Conservation (phyloP, 1,284 basidiomycete species). For the Apiotrichum laibachii region DNA sequence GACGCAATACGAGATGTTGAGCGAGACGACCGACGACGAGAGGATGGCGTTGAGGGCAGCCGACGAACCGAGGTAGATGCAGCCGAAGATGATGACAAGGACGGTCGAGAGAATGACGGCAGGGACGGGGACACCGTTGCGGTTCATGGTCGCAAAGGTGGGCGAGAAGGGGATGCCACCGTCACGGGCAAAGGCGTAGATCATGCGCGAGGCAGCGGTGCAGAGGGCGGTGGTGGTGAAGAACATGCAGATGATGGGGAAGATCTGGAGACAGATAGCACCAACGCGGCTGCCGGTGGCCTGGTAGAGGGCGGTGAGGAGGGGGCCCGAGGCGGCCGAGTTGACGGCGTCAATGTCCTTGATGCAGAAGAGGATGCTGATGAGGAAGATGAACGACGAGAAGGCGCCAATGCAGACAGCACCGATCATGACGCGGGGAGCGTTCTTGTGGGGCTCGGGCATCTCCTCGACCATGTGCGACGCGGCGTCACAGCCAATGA, state of each 20-base stretch:
- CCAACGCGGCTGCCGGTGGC: conserved; percentile 28
- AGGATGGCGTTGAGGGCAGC: conserved; percentile 54
- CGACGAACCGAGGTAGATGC: conserved; percentile 54
- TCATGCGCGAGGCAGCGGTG: conserved; percentile 25
- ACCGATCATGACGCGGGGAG: conserved; percentile 42
- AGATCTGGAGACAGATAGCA: conserved; percentile 23
- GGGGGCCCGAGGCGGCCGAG: conserved; percentile 1
- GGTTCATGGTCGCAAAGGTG: conserved; percentile 14
- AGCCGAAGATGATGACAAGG: conserved; percentile 53
- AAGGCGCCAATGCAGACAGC: conserved; percentile 32
- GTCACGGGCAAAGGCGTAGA: conserved; percentile 14
- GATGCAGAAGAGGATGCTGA: conserved; percentile 30
- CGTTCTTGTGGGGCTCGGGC: conserved; percentile 34
- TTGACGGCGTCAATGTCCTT: conserved; percentile 4
- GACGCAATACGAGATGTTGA: conserved; percentile 50
- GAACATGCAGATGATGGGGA: conserved; percentile 26
- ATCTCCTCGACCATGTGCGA: conserved; percentile 49
- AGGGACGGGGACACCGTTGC: conserved; percentile 21
- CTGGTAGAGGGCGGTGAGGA: conserved; percentile 19
- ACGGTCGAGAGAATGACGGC: conserved; percentile 31
- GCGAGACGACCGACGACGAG: conserved; percentile 45
- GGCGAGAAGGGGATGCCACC: conserved; percentile 5
- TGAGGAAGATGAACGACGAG: conserved; percentile 32
- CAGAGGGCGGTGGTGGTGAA: conserved; percentile 21
- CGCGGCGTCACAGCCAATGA: conserved; percentile 27